Evolutionary conservation across 2,329 filamentous ascomycete species (phyloP).

Genomic region (Reticulascus tulasneorum): DNA sequence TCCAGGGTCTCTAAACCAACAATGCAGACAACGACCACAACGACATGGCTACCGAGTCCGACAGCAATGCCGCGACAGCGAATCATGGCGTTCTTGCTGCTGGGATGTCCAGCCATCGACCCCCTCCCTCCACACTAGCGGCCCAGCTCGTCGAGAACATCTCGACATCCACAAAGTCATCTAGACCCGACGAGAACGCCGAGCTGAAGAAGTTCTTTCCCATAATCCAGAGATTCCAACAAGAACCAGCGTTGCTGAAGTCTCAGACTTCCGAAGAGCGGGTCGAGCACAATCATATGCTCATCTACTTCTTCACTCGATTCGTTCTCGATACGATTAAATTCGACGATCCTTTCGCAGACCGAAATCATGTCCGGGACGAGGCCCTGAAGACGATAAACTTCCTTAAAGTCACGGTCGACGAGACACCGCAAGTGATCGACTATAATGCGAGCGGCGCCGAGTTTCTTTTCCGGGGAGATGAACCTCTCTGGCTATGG

Average conservation of each 20-base stretch:
- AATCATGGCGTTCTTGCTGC: slow-evolving; percentile 9
- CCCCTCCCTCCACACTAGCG: slow-evolving; percentile 78
- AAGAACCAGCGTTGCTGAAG: slow-evolving; percentile 50
- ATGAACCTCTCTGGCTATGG: slow-evolving; percentile 64
- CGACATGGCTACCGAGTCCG: slow-evolving; percentile 11
- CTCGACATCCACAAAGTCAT: slow-evolving; percentile 58
- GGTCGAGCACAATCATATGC: slow-evolving; percentile 73
- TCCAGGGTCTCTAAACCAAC: neutral
- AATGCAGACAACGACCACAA: slow-evolving; percentile 2
- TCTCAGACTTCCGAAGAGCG: slow-evolving; percentile 62
- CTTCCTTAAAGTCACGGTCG: slow-evolving; percentile 71
- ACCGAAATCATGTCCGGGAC: slow-evolving; percentile 47
- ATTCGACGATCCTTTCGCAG: slow-evolving; percentile 65
- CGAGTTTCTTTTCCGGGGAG: slow-evolving; percentile 47
- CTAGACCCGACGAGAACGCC: slow-evolving; percentile 62
- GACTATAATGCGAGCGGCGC: slow-evolving; percentile 37
- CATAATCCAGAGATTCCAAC: slow-evolving; percentile 51
- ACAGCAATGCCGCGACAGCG: too few relatives aligned
- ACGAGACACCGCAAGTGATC: slow-evolving; percentile 70
- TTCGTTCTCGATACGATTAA: slow-evolving; percentile 70
- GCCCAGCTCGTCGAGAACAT: slow-evolving; percentile 83
- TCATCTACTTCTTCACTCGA: slow-evolving; percentile 79
- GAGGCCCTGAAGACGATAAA: slow-evolving; percentile 70
- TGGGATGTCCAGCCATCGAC: slow-evolving; percentile 28
- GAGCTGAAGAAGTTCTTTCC: slow-evolving; percentile 69